Percentiles rank a stretch among this genome's conserved stretches.
Conservation (phyloP, 345 rosid genomes). For the Syzygium jambos region DNA sequence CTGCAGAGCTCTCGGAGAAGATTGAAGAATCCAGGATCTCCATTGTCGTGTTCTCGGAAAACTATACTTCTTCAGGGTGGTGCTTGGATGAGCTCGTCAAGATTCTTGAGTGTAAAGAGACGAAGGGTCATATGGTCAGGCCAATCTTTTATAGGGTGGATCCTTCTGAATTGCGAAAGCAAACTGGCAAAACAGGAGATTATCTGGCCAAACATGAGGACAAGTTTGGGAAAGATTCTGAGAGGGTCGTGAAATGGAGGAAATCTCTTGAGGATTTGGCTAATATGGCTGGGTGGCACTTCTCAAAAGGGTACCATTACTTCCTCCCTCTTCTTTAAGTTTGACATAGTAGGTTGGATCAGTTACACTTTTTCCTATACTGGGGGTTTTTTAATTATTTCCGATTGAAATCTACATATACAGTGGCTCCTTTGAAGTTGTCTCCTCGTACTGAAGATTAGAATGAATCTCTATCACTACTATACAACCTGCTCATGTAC, state of each 20-base stretch:
- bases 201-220: slow-evolving; percentile 2
- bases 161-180: slow-evolving; percentile 15
- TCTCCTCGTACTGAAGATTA: background rate
- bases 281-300: slow-evolving; percentile 14
- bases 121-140: slow-evolving; percentile 2
- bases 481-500: background rate
- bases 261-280: slow-evolving; percentile 6
- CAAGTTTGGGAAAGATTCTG: background rate
- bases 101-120: slow-evolving; percentile 9
- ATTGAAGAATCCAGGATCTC: slow-evolving; percentile 19
- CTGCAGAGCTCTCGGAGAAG: slow-evolving; percentile 3
- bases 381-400: background rate
- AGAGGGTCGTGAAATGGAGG: slow-evolving; percentile 13
- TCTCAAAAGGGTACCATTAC: slow-evolving; percentile 3
- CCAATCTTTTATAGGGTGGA: slow-evolving; percentile 15
- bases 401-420: background rate
- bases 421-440: background rate
- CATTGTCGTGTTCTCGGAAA: slow-evolving; percentile 14
- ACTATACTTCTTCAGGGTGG: slow-evolving; percentile 20
- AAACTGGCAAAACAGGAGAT: slow-evolving; percentile 7
- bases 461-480: background rate
- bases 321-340: background rate
- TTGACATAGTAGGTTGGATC: background rate
- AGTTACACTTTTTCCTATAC: background rate
- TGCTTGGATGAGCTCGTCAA: slow-evolving; percentile 22